Base-by-base conservation (phyloP, 495 filamentous ascomycete species). In the Xylona heveae region DNA sequence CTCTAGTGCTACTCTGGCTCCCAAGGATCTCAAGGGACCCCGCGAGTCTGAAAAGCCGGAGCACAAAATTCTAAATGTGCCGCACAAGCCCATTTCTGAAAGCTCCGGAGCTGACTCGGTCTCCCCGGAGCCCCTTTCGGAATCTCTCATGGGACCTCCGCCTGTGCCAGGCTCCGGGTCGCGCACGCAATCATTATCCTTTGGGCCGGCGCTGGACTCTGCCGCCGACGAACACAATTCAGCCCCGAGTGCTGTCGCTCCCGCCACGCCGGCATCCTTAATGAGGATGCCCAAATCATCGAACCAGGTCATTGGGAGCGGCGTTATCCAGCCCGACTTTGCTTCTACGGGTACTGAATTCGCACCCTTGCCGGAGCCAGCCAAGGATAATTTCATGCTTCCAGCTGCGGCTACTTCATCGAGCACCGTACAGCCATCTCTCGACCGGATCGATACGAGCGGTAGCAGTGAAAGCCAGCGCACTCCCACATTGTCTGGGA, bases 211-310 rank as follows among this genome's bases (percentile, higher is more conserved):
- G 48, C 50, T 33, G 54, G 54, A 1, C 39, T 7, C 19, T 40
- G 31, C 34, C 30, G 18, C 36, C 43, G 8, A 34, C 28, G 14
- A 33, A 35, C 20, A 51, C 47, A n/a, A n/a, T n/a, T n/a, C n/a
- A n/a, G n/a, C n/a, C n/a, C n/a, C n/a, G n/a, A n/a, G n/a, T n/a
- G n/a, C n/a, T n/a, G n/a, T 15, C 24, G 62, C 54, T 6, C 73
- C 81, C 10, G 79, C 76, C 13, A 88, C 81, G 2, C 81, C 81
- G 0, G 78, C 80, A 10, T 82, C 79, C n/a, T 49, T 91, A 37
- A 85, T 91, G 71, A 75, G 68, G 31, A 62, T 73, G 16, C 53
- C 43, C 14, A 62, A 66, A n/a, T n/a, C n/a, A n/a, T n/a, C n/a
- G n/a, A n/a, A n/a, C n/a, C n/a, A n/a, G n/a, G n/a, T n/a, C n/a